A percentile compares a stretch with the other conserved stretches of the same genome.
These are phyloP conservation scores for Daldinia caldariorum DNA, from an alignment of 495 filamentous ascomycete genomes.

Conservation along the genomic window DNA sequence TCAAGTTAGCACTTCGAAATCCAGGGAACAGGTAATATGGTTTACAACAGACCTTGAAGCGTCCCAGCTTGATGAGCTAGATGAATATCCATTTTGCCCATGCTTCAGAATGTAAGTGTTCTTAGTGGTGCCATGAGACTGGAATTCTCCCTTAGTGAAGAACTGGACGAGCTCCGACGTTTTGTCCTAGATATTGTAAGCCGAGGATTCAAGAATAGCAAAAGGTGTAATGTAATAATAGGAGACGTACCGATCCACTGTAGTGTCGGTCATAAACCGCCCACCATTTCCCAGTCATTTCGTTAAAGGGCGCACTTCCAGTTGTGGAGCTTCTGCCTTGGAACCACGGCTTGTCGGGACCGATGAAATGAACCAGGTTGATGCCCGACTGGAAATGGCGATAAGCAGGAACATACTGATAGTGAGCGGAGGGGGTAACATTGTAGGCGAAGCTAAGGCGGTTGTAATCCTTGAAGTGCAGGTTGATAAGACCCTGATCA, in stretches of 20 bases:
- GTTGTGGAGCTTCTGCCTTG: constrained; percentile 67
- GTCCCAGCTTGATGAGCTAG: constrained; percentile 50
- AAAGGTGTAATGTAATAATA: not conserved
- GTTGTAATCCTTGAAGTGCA: constrained; percentile 89
- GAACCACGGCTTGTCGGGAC: constrained; percentile 87
- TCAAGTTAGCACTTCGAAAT: constrained; percentile 32
- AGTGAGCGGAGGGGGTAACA: constrained; percentile 91
- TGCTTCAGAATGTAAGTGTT: not conserved
- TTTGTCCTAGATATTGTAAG: constrained; percentile 28
- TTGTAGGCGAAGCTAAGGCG: constrained; percentile 96
- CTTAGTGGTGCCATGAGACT: constrained; percentile 48
- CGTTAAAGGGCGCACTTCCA: constrained; percentile 74
- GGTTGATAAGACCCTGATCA: constrained; percentile 95
- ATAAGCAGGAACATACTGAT: constrained; percentile 96
- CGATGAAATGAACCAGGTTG: constrained; percentile 92
- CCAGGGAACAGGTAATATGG: not conserved
- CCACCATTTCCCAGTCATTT: constrained; percentile 89
- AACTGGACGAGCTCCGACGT: constrained; percentile 58
- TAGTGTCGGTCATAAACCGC: constrained; percentile 90
- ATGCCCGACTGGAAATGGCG: constrained; percentile 89
- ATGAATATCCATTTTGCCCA: constrained; percentile 11
- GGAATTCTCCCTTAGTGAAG: constrained; percentile 63
- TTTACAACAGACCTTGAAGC: constrained; percentile 51
- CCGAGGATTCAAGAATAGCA: not conserved
- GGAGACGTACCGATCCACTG: constrained; percentile 60